Base-by-base conservation (phyloP, 1,284 basidiomycete genomes). In the Melampsora americana region DNA sequence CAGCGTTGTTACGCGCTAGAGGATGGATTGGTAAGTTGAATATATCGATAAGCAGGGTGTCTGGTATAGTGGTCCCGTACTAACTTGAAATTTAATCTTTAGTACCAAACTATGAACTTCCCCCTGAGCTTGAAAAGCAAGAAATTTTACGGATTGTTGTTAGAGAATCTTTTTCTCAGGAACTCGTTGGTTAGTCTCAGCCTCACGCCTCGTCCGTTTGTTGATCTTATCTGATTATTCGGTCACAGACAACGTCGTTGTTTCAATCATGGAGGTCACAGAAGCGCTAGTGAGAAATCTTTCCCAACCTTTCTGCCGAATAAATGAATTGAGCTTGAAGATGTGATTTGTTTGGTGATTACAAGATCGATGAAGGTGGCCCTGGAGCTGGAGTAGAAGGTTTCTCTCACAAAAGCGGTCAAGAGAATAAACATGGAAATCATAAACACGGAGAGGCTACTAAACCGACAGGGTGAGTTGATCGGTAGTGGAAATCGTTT, bases 121-220 rank as follows among this genome's bases (percentile, higher is more conserved):
- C 92, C 11, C 92, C 92, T 5, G 83, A 85, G 77, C 82, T 90
- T 74, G 85, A 92, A 78, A 84, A 87, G 18, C 83, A 89, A 62
- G 88, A 94, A 81, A 93, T 95, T 79, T 86, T 95, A 66, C 89
- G 93, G 72, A 92, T 94, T 16, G 93, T 95, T 64, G 87, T 93
- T 14, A 87, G 90, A 68, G 92, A 94, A 84, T 90, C 86, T 78
- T 84, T 90, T 82, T 86, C 88, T 20, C 32, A 32, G n/a, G 71
- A 74, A 35, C 48, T 74, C 28, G 48, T 74, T 48, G 71, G 71
- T 74, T 14, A 67, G 71, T 14, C 65, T 20, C 14, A 18, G 11
- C 35, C 50, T 23, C 5, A 42, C 20, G 2, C 23, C n/a, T 26
- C 39, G 18, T 53, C 23, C 7, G 20, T 11, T 50, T 20, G 1